Evolutionary conservation across 2,329 filamentous ascomycete genomes (phyloP), one percentile per base, ranked within the genome.

Genomic region (Penicillium sp.): DNA sequence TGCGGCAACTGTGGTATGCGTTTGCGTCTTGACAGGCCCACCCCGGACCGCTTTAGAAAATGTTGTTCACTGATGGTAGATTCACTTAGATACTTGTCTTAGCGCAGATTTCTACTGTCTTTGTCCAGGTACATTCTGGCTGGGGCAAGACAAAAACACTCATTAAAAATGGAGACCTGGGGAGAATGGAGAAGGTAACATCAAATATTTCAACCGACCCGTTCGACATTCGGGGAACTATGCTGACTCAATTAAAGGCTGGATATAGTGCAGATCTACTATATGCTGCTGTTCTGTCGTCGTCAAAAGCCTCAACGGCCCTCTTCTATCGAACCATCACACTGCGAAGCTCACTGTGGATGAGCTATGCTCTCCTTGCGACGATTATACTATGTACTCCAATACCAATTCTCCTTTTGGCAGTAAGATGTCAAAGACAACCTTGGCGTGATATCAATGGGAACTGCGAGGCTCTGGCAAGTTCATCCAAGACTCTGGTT

Each of bases 261-360:
- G 65, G 66, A 3, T 79, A 76, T 45, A 63, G 67, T 10, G 66
- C 68, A 54, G 74, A 79, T 44, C 62, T 78, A 5, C 62, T 79
- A 10, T 78, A 72, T 48, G 56, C 79, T 27, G 22, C 75, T 10
- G 64, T 69, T 1, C 51, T 79, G 10, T 76, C 71, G 45, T 55
- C 76, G 5, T 77, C 76, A 4, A 80, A 80, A 58, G 68, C 67
- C 50, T 74, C 74, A 8, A 69, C 74, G 5, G 68, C 67, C 0
- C 64, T 74, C 16, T 68, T 78, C 47, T 65, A 65, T 32, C 57
- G 60, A 11, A 58, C 56, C 6, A 55, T 66, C 1, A 62, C 59
- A 9, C 40, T 54, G 11, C 52, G 57, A 8, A 45, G 53, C n/a
- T 54, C 49, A 1, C 56, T 41, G 9, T 56, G 57, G 43, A 50